These are phyloP conservation scores for Cytospora piceicola DNA, from an alignment of 2,329 filamentous ascomycete species.

Conservation along the genomic window DNA sequence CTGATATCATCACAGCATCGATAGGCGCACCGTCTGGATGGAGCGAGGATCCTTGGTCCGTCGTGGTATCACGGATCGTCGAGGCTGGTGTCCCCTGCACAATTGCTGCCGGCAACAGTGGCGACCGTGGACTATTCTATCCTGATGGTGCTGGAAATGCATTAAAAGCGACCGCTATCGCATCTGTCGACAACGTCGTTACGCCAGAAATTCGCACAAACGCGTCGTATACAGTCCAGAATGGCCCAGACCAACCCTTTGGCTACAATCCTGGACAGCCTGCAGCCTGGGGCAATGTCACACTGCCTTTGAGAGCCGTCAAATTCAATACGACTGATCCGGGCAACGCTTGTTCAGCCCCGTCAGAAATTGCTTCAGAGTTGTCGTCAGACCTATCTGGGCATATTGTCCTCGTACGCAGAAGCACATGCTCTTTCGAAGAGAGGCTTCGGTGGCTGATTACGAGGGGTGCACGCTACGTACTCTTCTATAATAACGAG, in stretches of 20 bases:
- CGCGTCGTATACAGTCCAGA: conserved; percentile 47
- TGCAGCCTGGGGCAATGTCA: conserved; percentile 48
- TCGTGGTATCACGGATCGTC: conserved; percentile 56
- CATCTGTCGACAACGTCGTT: conserved; percentile 53
- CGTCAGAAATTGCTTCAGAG: conserved; percentile 43
- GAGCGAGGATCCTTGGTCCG: conserved; percentile 55
- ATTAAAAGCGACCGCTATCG: conserved; percentile 52
- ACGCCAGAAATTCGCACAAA: conserved; percentile 48
- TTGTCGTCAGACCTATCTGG: conserved; percentile 60
- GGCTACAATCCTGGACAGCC: conserved; percentile 49
- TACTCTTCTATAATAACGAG: conserved; percentile 65
- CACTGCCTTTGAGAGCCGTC: conserved; percentile 53
- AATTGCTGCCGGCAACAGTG: conserved; percentile 57
- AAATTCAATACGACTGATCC: conserved; percentile 53
- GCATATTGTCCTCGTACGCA: conserved; percentile 62
- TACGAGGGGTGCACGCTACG: conserved; percentile 60
- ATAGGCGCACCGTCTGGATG: conserved; percentile 57
- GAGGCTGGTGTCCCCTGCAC: conserved; percentile 57
- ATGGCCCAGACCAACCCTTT: conserved; percentile 42
- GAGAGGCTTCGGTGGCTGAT: conserved; percentile 58
- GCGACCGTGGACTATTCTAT: conserved; percentile 52
- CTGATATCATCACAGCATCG: conserved; percentile 60
- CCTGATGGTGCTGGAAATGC: conserved; percentile 53
- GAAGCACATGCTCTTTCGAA: conserved; percentile 60
- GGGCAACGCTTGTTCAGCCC: conserved; percentile 56